Conservation (phyloP, 2,329 filamentous ascomycete genomes). For the Talaromyces sp. region DNA sequence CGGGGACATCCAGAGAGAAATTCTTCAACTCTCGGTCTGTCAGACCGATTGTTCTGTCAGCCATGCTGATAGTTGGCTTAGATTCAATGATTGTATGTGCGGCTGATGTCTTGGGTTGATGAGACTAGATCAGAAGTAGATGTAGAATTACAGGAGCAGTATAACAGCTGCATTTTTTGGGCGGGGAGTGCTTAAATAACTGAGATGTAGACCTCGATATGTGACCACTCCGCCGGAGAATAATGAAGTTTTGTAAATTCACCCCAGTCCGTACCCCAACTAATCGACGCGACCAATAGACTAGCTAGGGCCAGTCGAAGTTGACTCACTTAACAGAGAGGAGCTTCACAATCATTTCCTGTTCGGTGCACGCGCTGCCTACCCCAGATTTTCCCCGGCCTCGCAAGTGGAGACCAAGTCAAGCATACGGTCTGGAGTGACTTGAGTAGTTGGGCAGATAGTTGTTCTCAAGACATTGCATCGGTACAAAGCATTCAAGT, state of each 20-base stretch:
- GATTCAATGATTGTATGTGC: neutral
- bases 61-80: neutral
- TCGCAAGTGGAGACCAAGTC: neutral
- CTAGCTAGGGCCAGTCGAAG: neutral
- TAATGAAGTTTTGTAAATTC: neutral
- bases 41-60: neutral
- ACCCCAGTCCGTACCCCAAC: neutral
- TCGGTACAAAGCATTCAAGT: neutral
- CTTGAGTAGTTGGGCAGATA: neutral
- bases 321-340: neutral
- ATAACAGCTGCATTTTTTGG: neutral
- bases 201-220: neutral
- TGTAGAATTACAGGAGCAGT: neutral
- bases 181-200: slow-evolving; percentile 3
- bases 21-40: slow-evolving; percentile 15
- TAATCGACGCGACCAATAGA: neutral
- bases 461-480: neutral
- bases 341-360: neutral
- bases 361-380: neutral
- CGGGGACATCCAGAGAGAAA: slow-evolving; percentile 13
- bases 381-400: slow-evolving; percentile 7
- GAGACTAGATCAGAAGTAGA: neutral
- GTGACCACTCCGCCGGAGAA: slow-evolving; percentile 5
- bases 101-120: too few species aligned
- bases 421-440: neutral